These are phyloP conservation scores for Penicillium simplicissimum DNA, from an alignment of 495 filamentous ascomycete genomes.

Conservation along the genomic window DNA sequence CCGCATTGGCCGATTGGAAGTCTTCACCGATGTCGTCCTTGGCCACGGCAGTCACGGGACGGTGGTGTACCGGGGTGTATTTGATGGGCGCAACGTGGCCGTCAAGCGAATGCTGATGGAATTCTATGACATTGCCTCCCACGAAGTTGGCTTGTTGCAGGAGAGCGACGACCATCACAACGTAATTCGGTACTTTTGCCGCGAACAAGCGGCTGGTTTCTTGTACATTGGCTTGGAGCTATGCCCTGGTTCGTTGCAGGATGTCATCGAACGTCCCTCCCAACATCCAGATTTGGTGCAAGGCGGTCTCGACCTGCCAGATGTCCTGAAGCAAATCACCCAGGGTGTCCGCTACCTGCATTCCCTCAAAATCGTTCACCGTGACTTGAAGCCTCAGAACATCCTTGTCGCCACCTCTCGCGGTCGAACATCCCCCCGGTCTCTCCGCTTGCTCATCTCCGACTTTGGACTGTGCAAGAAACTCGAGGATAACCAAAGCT, in stretches of 20 bases:
- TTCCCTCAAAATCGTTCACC: constrained; percentile 90
- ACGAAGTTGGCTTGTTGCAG: constrained; percentile 85
- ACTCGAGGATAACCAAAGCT: constrained; percentile 91
- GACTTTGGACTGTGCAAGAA: constrained; percentile 99
- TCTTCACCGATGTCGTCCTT: constrained; percentile 70
- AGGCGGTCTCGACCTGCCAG: constrained; percentile 54
- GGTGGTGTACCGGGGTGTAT: constrained; percentile 79
- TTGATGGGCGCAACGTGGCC: constrained; percentile 88
- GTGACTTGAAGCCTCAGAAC: constrained; percentile 96
- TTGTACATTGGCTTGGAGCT: constrained; percentile 95
- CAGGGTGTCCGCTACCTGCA: constrained; percentile 87
- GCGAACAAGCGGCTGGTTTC: constrained; percentile 85
- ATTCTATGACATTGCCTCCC: constrained; percentile 92
- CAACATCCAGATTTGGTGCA: constrained; percentile 59
- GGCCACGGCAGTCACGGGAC: constrained; percentile 85
- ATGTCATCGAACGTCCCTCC: constrained; percentile 73
- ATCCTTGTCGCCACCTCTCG: constrained; percentile 72
- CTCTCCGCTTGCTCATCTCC: constrained; percentile 81
- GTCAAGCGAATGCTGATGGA: constrained; percentile 96
- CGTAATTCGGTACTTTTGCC: constrained; percentile 93
- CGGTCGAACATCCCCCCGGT: constrained; percentile 34
- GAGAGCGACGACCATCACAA: constrained; percentile 96
- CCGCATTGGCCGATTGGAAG: constrained; percentile 70
- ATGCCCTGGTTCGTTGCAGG: constrained; percentile 90
- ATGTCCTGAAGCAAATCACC: constrained; percentile 81